Evolutionary conservation across 768 basidiomycete genomes (phyloP).

Genomic region (Mycena vitilis): DNA sequence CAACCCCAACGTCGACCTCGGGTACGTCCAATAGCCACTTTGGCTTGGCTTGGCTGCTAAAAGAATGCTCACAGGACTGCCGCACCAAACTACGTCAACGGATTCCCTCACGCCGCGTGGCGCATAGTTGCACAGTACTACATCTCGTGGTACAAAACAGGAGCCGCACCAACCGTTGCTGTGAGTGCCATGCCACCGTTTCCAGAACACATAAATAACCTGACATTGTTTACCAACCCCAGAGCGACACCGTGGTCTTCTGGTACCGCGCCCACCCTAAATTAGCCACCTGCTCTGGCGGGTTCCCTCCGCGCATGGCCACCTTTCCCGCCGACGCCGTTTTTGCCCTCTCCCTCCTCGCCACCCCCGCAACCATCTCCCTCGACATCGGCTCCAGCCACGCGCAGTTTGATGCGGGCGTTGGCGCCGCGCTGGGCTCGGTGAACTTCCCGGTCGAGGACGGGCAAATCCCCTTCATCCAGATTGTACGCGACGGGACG

Average conservation of each 20-base stretch:
- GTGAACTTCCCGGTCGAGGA: conserved; percentile 41
- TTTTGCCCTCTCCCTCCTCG: conserved; percentile 52
- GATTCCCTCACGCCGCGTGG: conserved; percentile 41
- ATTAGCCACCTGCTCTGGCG: conserved; percentile 39
- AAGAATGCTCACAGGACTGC: conserved; percentile 5
- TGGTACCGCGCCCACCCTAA: conserved; percentile 44
- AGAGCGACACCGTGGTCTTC: conserved; percentile 41
- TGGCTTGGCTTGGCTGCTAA: not conserved
- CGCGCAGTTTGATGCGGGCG: conserved; percentile 33
- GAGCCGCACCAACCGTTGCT: conserved; percentile 40
- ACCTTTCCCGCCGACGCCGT: conserved; percentile 49
- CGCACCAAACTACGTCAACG: conserved; percentile 42
- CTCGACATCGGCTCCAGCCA: conserved; percentile 45
- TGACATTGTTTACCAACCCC: conserved; percentile 23
- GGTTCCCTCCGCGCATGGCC: conserved; percentile 43
- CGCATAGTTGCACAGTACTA: conserved; percentile 42
- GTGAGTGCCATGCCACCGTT: conserved; percentile 37
- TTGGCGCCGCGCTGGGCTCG: conserved; percentile 39
- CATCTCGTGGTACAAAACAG: conserved; percentile 41
- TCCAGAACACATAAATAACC: conserved; percentile 35
- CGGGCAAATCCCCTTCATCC: conserved; percentile 42
- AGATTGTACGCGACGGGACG: conserved; percentile 40
- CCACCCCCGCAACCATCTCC: conserved; percentile 44
- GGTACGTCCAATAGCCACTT: too few relatives aligned
- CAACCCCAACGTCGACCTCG: conserved; percentile 41